Conservation (phyloP, 805 yeast species). For the Pichia californica region DNA sequence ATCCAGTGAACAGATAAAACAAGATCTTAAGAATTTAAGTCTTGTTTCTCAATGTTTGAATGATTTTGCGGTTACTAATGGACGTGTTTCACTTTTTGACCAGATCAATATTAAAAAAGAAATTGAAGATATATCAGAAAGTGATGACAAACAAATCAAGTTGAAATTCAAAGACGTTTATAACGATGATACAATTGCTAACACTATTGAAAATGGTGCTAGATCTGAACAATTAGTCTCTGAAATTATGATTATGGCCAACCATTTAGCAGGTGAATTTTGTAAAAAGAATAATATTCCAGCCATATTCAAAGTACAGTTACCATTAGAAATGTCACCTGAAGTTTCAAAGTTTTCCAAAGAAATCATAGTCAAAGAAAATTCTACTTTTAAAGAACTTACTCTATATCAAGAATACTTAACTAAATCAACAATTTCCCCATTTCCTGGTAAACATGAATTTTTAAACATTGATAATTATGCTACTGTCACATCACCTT, state of each 20-base stretch:
- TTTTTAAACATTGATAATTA: conserved; percentile 60
- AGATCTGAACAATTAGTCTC: conserved; percentile 63
- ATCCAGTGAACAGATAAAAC: conserved; percentile 9
- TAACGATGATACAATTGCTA: conserved; percentile 11
- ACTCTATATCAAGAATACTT: conserved; percentile 39
- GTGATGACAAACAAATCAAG: conserved; percentile 20
- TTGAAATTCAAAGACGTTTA: conserved; percentile 18
- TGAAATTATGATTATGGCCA: conserved; percentile 79
- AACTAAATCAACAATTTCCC: conserved; percentile 46
- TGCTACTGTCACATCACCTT: conserved; percentile 80
- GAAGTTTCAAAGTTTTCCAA: conserved; percentile 19
- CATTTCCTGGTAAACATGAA: conserved; percentile 43
- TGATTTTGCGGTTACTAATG: conserved; percentile 28
- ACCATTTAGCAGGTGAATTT: conserved; percentile 49
- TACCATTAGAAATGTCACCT: conserved; percentile 19
- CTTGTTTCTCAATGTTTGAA: conserved; percentile 27
- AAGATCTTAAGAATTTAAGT: conserved; percentile 34
- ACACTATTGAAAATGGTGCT: conserved; percentile 18
- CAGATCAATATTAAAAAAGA: conserved; percentile 18
- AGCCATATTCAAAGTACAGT: conserved; percentile 40
- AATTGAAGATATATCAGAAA: conserved; percentile 18
- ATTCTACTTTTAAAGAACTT: conserved; percentile 34
- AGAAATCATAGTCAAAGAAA: conserved; percentile 16
- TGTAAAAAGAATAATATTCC: conserved; percentile 41
- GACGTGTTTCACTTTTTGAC: conserved; percentile 29